Evolutionary conservation across 257 asterid genomes (phyloP).

Genomic region (Haberlea rhodopensis): DNA sequence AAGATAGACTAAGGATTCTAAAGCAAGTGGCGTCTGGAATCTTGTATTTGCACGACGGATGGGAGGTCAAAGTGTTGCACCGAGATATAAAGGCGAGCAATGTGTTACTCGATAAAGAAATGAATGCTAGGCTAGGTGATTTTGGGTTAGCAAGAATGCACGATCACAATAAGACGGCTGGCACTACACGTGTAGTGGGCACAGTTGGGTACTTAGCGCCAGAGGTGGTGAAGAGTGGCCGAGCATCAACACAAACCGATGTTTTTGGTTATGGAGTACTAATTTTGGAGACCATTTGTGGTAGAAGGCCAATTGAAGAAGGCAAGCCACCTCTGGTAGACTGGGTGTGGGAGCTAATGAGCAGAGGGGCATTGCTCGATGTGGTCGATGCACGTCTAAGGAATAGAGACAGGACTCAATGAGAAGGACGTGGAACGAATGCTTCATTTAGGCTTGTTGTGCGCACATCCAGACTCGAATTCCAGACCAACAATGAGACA

Average conservation of each 20-base stretch:
- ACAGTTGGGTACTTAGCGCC: conserved; percentile 63
- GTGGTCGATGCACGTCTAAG: conserved; percentile 42
- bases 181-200: conserved; percentile 55
- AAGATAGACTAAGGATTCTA: conserved; percentile 48
- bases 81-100: conserved; percentile 60
- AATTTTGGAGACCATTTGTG: conserved; percentile 52
- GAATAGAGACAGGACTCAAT: conserved; percentile 30
- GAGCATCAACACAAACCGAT: conserved; percentile 51
- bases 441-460: conserved; percentile 54
- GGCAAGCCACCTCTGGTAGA: conserved; percentile 45
- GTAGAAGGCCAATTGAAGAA: conserved; percentile 52
- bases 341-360: conserved; percentile 42
- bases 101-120: conserved; percentile 58
- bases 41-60: conserved; percentile 53
- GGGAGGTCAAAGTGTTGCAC: conserved; percentile 59
- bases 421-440: conserved; percentile 45
- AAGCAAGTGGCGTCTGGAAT: conserved; percentile 60
- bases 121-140: conserved; percentile 61
- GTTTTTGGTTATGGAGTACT: conserved; percentile 49
- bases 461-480: conserved; percentile 44
- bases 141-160: conserved; percentile 63
- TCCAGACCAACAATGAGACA: conserved; percentile 69
- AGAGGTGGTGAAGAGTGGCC: conserved; percentile 45
- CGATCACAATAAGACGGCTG: conserved; percentile 40
- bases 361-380: conserved; percentile 33